Evolutionary conservation across 2,329 filamentous ascomycete genomes (phyloP), one percentile per base, ranked within the genome.

Genomic region (Karstenula rhodostoma): DNA sequence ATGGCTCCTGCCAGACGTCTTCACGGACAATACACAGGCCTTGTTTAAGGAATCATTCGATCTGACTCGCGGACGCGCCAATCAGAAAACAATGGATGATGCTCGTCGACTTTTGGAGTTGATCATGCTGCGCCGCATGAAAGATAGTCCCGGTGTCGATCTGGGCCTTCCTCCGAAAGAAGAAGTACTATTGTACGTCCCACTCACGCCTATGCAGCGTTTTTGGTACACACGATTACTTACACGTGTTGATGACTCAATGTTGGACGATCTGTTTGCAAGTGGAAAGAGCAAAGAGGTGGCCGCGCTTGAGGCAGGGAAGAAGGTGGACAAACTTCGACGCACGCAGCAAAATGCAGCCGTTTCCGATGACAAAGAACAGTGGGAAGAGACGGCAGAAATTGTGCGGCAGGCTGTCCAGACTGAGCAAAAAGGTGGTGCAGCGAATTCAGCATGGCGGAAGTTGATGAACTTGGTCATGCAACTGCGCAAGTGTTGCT

Each of bases 331-430:
- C 17, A 43, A 77, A 19, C 64, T 80, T 17, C 64, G 75, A 3
- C 67, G 70, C 4, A 67, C 78, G 15, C 68, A 79, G 4, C 59
- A 72, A 54, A 50, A 6, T 12, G 52, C 35, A 42, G 52, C 27
- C 10, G 6, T 13, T 27, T 27, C 49, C 7, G 56, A 50, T 6
- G 57, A 53, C 4, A 35, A 55, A 29, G 54, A 75, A 75, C 65
- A 68, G 9, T 86, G 84, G 84, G 78, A 80, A 12, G 61, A 96
- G 96, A 81, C 94, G 90, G 81, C 94, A 94, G 78, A 91, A 94
- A 89, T 98, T 95, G 84, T 98, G 93, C 85, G 94, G 92, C 78
- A 97, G 94, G 81, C 97, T 91, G 58, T 91, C 1, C 65, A 73
- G 10, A 74, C 78, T 12, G 77, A 79, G 57, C 69, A 77, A 27